These are phyloP conservation scores for Brassica cretica DNA, from an alignment of 345 rosid species.

Conservation along the genomic window DNA sequence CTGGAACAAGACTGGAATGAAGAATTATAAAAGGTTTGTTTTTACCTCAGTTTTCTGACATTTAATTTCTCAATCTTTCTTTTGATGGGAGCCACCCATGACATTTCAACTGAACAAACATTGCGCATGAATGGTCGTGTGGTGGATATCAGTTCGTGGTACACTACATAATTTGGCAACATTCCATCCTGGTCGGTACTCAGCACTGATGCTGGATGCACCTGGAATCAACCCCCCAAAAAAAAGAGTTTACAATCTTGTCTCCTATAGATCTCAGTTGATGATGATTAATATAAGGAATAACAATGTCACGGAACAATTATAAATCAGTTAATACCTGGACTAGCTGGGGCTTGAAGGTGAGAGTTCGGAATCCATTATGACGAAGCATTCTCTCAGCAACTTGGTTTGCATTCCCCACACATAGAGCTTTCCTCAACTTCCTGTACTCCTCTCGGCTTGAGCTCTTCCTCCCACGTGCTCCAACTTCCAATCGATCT, in stretches of 20 bases:
- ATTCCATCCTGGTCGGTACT: slow-evolving; percentile 68
- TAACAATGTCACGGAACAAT: not conserved
- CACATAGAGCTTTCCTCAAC: slow-evolving; percentile 83
- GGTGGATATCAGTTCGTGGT: slow-evolving; percentile 82
- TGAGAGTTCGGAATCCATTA: not conserved
- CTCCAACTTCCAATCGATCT: slow-evolving; percentile 70
- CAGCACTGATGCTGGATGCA: slow-evolving; percentile 83
- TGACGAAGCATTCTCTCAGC: slow-evolving; percentile 75
- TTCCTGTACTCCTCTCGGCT: slow-evolving; percentile 56
- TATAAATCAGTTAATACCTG: slow-evolving; percentile 29
- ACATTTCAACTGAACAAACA: slow-evolving; percentile 67
- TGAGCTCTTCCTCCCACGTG: slow-evolving; percentile 51
- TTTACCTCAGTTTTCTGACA: slow-evolving; percentile 69
- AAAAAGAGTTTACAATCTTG: not conserved
- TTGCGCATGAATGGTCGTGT: slow-evolving; percentile 83
- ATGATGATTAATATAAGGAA: not conserved
- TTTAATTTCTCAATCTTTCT: slow-evolving; percentile 69
- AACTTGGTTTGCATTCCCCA: slow-evolving; percentile 80
- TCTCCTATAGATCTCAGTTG: not conserved
- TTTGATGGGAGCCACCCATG: slow-evolving; percentile 69
- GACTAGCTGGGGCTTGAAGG: slow-evolving; percentile 69
- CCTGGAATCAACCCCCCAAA: slow-evolving; percentile 39
- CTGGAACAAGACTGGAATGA: slow-evolving; percentile 2
- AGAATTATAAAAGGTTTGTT: not conserved
- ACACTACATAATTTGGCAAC: slow-evolving; percentile 72